Conservation (phyloP, 2,329 filamentous ascomycete species). For the Hymenoscyphus fructigenus region DNA sequence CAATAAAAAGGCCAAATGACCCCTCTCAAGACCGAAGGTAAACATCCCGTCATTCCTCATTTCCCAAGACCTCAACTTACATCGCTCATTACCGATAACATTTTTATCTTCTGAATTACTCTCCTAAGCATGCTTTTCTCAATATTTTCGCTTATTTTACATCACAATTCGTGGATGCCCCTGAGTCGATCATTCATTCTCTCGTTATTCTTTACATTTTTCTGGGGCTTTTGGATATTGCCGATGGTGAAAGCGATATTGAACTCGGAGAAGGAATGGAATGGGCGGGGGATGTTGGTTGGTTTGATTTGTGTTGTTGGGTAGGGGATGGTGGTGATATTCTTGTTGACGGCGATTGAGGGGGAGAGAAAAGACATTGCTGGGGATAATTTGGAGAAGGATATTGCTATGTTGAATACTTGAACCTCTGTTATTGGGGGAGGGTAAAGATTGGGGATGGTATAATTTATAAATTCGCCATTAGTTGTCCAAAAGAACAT, state of each 20-base stretch:
- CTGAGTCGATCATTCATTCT: background rate
- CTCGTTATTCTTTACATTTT: background rate
- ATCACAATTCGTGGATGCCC: background rate
- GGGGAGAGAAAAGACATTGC: background rate
- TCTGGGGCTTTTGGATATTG: background rate
- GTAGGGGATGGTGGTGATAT: background rate
- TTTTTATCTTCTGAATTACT: background rate
- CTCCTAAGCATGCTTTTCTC: background rate
- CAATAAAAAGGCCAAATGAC: background rate
- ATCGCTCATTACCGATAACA: background rate
- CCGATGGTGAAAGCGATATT: background rate
- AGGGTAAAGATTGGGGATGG: background rate
- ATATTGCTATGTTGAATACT: background rate
- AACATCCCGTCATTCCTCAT: background rate
- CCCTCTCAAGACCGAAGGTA: background rate
- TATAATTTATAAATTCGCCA: background rate
- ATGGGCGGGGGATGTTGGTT: background rate
- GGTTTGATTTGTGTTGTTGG: background rate
- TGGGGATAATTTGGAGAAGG: background rate
- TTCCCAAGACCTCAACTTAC: background rate
- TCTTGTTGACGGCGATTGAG: background rate
- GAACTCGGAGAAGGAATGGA: background rate
- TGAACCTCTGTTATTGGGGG: background rate
- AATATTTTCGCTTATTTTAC: background rate
- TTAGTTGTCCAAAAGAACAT: too few species aligned